These are phyloP conservation scores for Fusarium pininemorale DNA, from an alignment of 2,329 filamentous ascomycete species.

Conservation along the genomic window DNA sequence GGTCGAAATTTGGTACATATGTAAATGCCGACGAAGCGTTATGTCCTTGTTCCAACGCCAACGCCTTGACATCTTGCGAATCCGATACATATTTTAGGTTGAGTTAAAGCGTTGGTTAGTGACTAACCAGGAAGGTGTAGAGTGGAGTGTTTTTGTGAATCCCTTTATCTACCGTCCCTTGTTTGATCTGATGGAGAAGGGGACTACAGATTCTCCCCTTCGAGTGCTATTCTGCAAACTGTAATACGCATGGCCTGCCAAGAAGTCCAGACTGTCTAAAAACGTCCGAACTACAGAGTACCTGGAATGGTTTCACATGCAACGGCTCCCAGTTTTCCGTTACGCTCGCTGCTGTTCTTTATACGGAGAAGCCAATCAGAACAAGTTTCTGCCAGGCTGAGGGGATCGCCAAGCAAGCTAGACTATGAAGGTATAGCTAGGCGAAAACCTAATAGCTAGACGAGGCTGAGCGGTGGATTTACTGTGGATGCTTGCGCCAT, in stretches of 20 bases:
- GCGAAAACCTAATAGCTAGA: neutral
- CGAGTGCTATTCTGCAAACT: neutral
- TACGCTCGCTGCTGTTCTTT: neutral
- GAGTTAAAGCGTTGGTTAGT: neutral
- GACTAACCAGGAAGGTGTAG: neutral
- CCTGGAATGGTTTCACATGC: neutral
- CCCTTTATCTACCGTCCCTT: accelerated
- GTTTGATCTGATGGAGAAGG: neutral
- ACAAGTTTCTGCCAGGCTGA: neutral
- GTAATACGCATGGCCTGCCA: neutral
- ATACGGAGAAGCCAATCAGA: neutral
- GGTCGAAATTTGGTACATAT: accelerated
- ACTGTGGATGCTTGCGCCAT: neutral
- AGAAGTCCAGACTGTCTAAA: neutral
- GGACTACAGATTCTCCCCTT: accelerated
- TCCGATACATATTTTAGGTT: accelerated
- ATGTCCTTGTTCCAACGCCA: too few relatives aligned
- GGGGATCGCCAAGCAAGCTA: neutral
- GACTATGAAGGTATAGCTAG: neutral
- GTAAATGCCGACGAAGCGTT: accelerated
- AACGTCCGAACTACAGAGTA: neutral
- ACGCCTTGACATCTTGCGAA: too few relatives aligned
- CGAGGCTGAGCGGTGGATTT: neutral
- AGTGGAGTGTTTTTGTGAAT: neutral
- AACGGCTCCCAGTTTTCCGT: neutral